Evolutionary conservation across 1,139 yeast genomes (phyloP), one percentile per base, ranked within the genome.

Genomic region (Candida sojae): DNA sequence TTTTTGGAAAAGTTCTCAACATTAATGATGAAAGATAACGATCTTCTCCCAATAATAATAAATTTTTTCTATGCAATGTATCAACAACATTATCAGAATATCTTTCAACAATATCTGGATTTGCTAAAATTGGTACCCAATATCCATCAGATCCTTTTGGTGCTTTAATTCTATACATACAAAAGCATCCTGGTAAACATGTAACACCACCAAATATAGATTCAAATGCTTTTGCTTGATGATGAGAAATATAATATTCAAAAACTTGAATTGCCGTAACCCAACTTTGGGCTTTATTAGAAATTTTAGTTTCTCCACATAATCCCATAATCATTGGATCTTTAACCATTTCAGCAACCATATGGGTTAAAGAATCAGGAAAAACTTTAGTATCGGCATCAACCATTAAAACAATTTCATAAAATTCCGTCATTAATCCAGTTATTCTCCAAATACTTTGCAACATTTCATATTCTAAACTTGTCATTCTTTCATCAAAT

Each of bases 401-500:
- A 30, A 93, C 97, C 97, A 93, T 92, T 41, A 93, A 72, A 36
- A 88, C 84, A 43, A 86, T 74, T 64, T 93, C 98, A 66, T 91
- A 93, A 64, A 83, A 79, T 48, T 87, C 93, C 0, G 97, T 85
- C 81, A 92, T 87, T 37, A 91, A 71, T 3, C 98, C 98, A 0
- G 97, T 90, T 9, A 91, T 74, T 57, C 83, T 80, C 92, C 96
- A 90, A 25, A 93, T 88, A 47, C 83, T 83, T 52, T 80, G 79
- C 60, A 91, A 74, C 59, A 93, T 75, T 63, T 88, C 96, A 61
- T 82, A 91, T 58, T 93, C 98, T 52, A 93, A 80, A 58, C 88
- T 90, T 2, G 98, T 88, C 98, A 93, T 93, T 73, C 98, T 86
- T 68, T 93, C 98, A 65, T 93, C 96, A 67, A 92, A 93, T 67